A percentile compares a stretch with the other conserved stretches of the same genome.
Conservation (phyloP, 2,329 filamentous ascomycete species). For the Colletotrichum sp. region DNA sequence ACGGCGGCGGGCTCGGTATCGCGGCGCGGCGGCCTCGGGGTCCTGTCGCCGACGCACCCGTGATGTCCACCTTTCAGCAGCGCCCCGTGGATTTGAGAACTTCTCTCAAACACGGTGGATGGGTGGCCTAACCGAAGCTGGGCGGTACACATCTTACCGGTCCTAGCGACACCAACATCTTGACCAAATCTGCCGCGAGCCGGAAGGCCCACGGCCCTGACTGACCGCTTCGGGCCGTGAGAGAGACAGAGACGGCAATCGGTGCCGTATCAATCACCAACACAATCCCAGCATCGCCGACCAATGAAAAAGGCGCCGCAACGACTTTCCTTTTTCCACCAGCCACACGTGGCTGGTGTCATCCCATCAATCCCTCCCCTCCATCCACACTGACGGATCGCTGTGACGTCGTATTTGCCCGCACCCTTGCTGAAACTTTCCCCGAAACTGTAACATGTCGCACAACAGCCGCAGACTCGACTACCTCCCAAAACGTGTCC, state of each 20-base stretch:
- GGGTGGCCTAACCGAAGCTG: not conserved
- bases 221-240: not conserved
- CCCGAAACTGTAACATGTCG: slow-evolving; percentile 16
- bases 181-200: not conserved
- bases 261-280: not conserved
- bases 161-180: not conserved
- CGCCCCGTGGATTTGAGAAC: not conserved
- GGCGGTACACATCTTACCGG: not conserved
- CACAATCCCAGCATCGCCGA: not conserved
- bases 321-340: not conserved
- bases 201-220: not conserved
- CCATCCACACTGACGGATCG: not conserved
- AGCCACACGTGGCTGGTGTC: slow-evolving; percentile 9
- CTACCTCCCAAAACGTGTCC: not conserved
- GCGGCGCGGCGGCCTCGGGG: not conserved
- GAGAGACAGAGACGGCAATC: not conserved
- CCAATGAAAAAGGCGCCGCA: not conserved
- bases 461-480: slow-evolving; percentile 7
- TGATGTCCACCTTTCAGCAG: not conserved
- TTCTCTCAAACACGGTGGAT: not conserved
- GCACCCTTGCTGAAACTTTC: slow-evolving; percentile 13
- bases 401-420: not conserved
- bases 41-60: not conserved
- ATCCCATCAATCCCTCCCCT: not conserved
- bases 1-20: not conserved